Evolutionary conservation across 2,329 filamentous ascomycete genomes (phyloP).

Genomic region (Claviceps lovelessii): DNA sequence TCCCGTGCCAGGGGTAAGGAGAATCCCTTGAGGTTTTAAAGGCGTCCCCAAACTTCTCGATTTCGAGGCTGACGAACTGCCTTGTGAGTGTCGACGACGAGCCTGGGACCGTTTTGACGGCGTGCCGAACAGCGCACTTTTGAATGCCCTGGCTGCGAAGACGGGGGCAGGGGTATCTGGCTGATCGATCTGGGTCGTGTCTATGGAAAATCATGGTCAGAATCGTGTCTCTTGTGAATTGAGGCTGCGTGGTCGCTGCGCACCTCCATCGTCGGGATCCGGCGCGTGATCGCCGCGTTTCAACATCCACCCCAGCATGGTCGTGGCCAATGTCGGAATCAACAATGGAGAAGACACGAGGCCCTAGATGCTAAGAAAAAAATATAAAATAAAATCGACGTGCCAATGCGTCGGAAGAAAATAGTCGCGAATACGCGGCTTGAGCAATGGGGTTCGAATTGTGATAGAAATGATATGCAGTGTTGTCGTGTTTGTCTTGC

Average conservation of each 20-base stretch:
- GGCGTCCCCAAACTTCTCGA: constrained; percentile 28
- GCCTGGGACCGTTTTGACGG: constrained; percentile 27
- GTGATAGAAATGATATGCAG: neutral
- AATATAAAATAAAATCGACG: neutral
- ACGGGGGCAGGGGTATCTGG: constrained; percentile 53
- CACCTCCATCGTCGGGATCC: constrained; percentile 15
- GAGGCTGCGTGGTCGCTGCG: neutral
- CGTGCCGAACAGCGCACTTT: constrained; percentile 49
- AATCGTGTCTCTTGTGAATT: neutral
- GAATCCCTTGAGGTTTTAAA: constrained; percentile 40
- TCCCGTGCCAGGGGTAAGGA: constrained; percentile 49
- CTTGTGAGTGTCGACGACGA: constrained; percentile 13
- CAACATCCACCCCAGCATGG: constrained; percentile 48
- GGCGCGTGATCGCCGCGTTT: constrained; percentile 29
- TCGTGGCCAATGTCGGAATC: neutral
- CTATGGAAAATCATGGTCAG: constrained; percentile 10
- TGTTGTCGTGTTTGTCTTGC: neutral
- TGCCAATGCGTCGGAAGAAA: neutral
- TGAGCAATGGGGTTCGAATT: neutral
- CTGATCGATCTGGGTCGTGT: constrained; percentile 36
- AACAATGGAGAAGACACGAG: neutral
- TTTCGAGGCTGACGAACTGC: constrained; percentile 5
- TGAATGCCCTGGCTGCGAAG: constrained; percentile 51
- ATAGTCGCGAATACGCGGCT: neutral
- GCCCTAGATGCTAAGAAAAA: neutral